Evolutionary conservation across 768 basidiomycete species (phyloP).

Genomic region (Lactarius indigo): DNA sequence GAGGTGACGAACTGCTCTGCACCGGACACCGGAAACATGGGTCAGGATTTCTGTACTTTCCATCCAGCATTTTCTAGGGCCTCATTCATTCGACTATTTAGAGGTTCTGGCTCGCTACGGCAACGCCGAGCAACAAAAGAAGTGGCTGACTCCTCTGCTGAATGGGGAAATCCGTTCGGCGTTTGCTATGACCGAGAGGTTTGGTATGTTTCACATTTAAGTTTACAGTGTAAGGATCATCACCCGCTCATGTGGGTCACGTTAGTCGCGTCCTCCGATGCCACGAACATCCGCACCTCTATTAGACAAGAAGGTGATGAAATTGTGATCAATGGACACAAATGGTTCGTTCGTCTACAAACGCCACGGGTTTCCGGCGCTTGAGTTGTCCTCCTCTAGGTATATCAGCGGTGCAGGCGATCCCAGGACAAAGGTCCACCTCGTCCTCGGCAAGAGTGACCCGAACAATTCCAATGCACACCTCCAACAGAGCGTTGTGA

Average conservation of each 20-base stretch:
- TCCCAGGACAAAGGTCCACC: conserved; percentile 82
- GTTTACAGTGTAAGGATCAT: neutral
- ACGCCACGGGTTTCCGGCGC: neutral
- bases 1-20: conserved; percentile 92
- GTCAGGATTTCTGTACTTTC: conserved; percentile 39
- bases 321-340: conserved; percentile 93
- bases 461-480: conserved; percentile 73
- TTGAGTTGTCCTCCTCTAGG: conserved; percentile 41
- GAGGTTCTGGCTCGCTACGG: conserved; percentile 97
- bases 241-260: conserved; percentile 15
- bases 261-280: conserved; percentile 89
- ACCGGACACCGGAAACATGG: conserved; percentile 98
- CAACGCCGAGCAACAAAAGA: conserved; percentile 83
- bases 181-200: conserved; percentile 96
- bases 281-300: conserved; percentile 89
- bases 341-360: conserved; percentile 58
- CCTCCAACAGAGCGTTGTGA: conserved; percentile 87
- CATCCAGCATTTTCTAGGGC: neutral
- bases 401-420: conserved; percentile 98
- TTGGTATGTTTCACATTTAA: conserved; percentile 46
- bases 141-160: conserved; percentile 84
- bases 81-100: conserved; percentile 33
- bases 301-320: conserved; percentile 80
- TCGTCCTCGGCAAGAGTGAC: conserved; percentile 95
- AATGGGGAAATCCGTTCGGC: conserved; percentile 92